These are phyloP conservation scores for Schizosaccharomyces octosporus DNA, from an alignment of 805 yeast genomes.

Conservation along the genomic window DNA sequence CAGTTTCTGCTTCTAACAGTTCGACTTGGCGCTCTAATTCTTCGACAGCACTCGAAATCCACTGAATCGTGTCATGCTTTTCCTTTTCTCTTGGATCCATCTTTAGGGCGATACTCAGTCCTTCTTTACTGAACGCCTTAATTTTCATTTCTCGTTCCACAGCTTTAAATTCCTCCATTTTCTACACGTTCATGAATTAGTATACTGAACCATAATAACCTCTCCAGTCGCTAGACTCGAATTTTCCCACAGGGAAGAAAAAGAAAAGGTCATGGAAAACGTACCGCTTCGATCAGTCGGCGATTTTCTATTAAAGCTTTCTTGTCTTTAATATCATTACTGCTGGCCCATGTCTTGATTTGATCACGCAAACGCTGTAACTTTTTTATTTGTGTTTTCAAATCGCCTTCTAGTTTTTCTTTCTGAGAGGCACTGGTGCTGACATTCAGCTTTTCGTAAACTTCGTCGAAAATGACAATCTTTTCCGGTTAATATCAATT, in stretches of 20 bases:
- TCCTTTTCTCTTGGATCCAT: constrained; percentile 63
- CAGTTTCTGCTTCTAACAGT: constrained; percentile 46
- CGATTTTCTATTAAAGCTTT: constrained; percentile 58
- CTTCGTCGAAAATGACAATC: constrained; percentile 45
- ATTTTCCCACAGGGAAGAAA: too few relatives aligned
- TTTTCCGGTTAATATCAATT: not conserved
- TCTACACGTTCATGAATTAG: constrained; percentile 13
- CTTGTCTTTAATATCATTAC: constrained; percentile 77
- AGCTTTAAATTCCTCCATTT: constrained; percentile 89
- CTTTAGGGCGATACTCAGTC: constrained; percentile 44
- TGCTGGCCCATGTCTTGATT: constrained; percentile 81
- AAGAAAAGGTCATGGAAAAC: not conserved
- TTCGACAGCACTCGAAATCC: constrained; percentile 46
- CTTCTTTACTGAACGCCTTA: constrained; percentile 83
- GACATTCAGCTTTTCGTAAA: constrained; percentile 60
- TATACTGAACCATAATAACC: not conserved
- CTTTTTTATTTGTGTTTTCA: constrained; percentile 85
- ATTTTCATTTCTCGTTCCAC: constrained; percentile 83
- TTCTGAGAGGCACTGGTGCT: constrained; percentile 71
- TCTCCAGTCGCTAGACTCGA: too few relatives aligned
- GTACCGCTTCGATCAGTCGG: constrained; percentile 25
- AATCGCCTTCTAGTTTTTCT: constrained; percentile 73
- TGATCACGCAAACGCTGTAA: constrained; percentile 84
- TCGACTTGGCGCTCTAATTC: constrained; percentile 66
- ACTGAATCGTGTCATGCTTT: constrained; percentile 45